phyloP scores from a whole-genome alignment of 2,329 filamentous ascomycete genomes.

The Colletotrichum eleusines region DNA sequence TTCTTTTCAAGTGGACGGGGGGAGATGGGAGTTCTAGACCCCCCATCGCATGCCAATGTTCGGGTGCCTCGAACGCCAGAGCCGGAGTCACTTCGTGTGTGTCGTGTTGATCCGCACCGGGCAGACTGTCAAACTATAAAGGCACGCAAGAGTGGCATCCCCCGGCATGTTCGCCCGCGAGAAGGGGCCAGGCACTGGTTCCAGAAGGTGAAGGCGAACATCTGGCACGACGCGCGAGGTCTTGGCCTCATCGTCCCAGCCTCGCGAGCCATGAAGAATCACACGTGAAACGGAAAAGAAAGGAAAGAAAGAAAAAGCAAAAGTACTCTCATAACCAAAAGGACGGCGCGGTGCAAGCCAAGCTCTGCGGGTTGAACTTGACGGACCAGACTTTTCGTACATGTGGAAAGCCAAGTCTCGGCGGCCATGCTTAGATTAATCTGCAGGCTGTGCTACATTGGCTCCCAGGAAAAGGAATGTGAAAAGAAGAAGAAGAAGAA shows the following conservation, averaged over 20 bases:
- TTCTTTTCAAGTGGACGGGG: slow-evolving; percentile 16
- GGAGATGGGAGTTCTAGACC: neutral
- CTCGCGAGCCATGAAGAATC: slow-evolving; percentile 7
- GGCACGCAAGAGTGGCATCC: slow-evolving; percentile 1
- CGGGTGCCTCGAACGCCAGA: neutral
- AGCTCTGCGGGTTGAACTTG: slow-evolving; percentile 15
- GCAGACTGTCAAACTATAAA: neutral
- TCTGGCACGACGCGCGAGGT: neutral
- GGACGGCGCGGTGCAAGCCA: slow-evolving; percentile 19
- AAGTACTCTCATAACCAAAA: neutral
- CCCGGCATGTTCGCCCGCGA: neutral
- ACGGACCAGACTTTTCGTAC: neutral
- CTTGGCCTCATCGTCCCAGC: slow-evolving; percentile 3
- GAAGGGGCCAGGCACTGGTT: neutral
- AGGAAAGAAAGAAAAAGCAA: no score
- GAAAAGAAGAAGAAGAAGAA: neutral
- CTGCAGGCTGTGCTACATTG: neutral
- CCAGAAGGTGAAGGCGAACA: slow-evolving; percentile 12
- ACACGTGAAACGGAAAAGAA: neutral
- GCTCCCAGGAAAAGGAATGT: neutral
- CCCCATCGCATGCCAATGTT: slow-evolving; percentile 19
- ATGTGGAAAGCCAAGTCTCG: slow-evolving; percentile 24
- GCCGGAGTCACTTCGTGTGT: slow-evolving; percentile 1
- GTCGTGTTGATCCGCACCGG: slow-evolving; percentile 2
- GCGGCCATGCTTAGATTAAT: slow-evolving; percentile 4